phyloP scores from a whole-genome alignment of 495 filamentous ascomycete genomes.

The Tuber umbilicatum region DNA sequence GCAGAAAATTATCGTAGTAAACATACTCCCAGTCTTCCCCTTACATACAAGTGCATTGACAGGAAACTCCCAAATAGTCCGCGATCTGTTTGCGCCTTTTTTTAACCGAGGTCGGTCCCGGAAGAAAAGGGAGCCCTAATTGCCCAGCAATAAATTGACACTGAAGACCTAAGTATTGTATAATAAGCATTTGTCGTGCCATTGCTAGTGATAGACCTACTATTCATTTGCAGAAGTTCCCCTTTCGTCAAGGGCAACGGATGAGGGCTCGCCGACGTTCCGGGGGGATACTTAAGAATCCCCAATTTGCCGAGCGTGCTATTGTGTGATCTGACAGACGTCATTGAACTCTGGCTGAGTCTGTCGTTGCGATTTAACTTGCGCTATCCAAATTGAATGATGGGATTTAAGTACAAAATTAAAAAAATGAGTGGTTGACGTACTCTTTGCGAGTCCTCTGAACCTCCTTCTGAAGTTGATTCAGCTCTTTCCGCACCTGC shows the following conservation, averaged over 20 bases:
- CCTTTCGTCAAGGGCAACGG: neutral
- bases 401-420: neutral
- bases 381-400: neutral
- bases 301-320: neutral
- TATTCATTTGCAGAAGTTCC: neutral
- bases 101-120: neutral
- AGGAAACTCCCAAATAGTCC: slow-evolving; percentile 10
- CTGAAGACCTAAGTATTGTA: neutral
- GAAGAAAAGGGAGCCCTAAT: neutral
- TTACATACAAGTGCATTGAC: neutral
- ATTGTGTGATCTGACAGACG: neutral
- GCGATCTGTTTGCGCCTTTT: slow-evolving; percentile 13
- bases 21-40: neutral
- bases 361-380: neutral
- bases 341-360: neutral
- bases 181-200: neutral
- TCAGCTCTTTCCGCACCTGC: neutral
- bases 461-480: neutral
- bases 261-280: neutral
- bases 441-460: neutral
- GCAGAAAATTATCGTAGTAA: neutral
- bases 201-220: neutral
- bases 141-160: neutral
- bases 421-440: neutral
- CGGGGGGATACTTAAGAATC: neutral